phyloP scores from a whole-genome alignment of 257 asterid species.

The Salvia hispanica region DNA sequence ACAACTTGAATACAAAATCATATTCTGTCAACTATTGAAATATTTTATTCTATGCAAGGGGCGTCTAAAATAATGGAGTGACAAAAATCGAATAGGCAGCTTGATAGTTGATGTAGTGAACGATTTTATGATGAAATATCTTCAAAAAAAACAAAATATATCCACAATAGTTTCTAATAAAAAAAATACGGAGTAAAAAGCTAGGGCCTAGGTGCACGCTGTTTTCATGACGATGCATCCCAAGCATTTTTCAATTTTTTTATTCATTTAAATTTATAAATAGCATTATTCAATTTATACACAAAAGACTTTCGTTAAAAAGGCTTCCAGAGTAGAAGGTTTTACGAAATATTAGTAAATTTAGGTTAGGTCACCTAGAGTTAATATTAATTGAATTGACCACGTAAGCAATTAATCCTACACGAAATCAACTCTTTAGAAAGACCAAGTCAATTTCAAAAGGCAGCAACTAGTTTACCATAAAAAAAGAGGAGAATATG shows the following conservation, averaged over 20 bases:
- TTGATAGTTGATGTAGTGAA: too few species aligned
- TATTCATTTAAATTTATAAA: too few species aligned
- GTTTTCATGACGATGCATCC: too few species aligned
- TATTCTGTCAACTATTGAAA: background rate
- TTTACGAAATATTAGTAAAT: too few species aligned
- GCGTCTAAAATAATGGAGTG: background rate
- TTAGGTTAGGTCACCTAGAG: slow-evolving; percentile 28
- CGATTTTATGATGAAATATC: background rate
- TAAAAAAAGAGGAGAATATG: background rate
- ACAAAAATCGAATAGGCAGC: background rate
- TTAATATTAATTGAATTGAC: slow-evolving; percentile 17
- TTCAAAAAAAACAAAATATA: too few species aligned
- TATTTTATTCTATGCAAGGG: background rate
- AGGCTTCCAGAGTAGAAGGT: too few species aligned
- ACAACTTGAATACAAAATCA: background rate
- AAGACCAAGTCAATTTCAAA: slow-evolving; percentile 13
- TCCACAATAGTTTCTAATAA: too few species aligned
- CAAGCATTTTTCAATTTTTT: too few species aligned
- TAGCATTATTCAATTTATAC: too few species aligned
- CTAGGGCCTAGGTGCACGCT: too few species aligned
- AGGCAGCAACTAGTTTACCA: background rate
- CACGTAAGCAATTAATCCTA: background rate
- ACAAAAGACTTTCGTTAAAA: too few species aligned
- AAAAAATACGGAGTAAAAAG: too few species aligned
- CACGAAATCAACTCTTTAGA: background rate